A percentile compares a stretch with the other conserved stretches of the same genome.
Evolutionary conservation across 208 protist species (phyloP).

Genomic region (Angomonas deanei): DNA sequence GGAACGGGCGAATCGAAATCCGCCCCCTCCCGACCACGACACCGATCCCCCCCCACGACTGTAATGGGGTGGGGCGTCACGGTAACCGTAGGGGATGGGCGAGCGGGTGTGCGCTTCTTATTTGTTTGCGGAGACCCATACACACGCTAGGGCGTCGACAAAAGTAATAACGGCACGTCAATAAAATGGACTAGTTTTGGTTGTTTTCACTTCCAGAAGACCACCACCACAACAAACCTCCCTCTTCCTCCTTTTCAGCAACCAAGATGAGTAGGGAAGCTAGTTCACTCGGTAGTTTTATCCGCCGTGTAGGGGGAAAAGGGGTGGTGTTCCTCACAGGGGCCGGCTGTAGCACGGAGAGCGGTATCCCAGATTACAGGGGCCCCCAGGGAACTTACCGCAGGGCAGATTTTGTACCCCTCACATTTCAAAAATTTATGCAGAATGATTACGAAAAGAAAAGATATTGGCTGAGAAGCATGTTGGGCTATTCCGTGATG

Average conservation of each 20-base stretch:
- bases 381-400: constrained; percentile 64
- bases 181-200: neutral
- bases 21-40: constrained; percentile 61
- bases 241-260: neutral
- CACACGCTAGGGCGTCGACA: neutral
- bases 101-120: too few species aligned
- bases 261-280: neutral
- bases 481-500: constrained; percentile 62
- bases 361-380: constrained; percentile 79
- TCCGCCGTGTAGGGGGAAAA: constrained; percentile 1
- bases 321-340: constrained; percentile 56
- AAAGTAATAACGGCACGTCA: neutral
- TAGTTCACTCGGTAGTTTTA: neutral
- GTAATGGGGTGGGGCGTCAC: neutral
- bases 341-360: constrained; percentile 83
- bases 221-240: neutral
- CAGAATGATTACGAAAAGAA: constrained; percentile 50
- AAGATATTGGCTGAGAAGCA: constrained; percentile 76
- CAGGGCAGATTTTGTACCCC: constrained; percentile 52
- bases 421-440: constrained; percentile 66
- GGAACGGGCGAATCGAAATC: constrained; percentile 29
- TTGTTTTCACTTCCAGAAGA: neutral
- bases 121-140: neutral
- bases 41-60: constrained; percentile 20
- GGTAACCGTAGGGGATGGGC: too few species aligned